Base-by-base conservation (phyloP, 2,329 filamentous ascomycete species). In the Cylindrodendrum hubeiense region DNA sequence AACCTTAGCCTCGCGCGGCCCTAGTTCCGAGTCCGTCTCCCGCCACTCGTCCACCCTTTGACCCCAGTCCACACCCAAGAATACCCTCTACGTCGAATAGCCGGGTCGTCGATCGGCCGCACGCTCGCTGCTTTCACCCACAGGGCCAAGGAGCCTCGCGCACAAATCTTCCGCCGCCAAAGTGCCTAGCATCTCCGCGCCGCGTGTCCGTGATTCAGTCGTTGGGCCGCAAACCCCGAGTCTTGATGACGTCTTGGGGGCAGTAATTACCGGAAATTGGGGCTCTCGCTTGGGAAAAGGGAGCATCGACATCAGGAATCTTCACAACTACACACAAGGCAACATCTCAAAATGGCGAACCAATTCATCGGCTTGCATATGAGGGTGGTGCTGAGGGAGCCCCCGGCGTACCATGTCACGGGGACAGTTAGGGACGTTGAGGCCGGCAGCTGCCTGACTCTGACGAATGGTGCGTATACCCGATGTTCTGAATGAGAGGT, bases 361-460 rank as follows among this genome's bases (percentile, higher is more conserved):
- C 85, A 89, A 75, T 94, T 95, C 77, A 89, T 93, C 74, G 93
- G 93, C 67, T 87, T 93, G 78, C 89, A 91, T 65, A 93, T 96
- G 80, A 82, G 89, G 65, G 90, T 96, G 74, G 91, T 90, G 37
- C 85, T 96, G 68, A 87, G 86, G 73, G 84, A 89, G 63, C 91
- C 91, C 56, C 85, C 87, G 3, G 87, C 88, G 65, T 87, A 87
- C 44, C 84, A 88, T 72, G 82, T 95, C 53, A 89, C 89, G 66
- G 93, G 93, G 55, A 87, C 88, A 22, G 91, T 97, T 37, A 87
- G 89, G 65, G 85, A 90, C 71, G 90, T 95, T 58, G 86, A 83
- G 64, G 81, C 91, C 66, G 90, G 91, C 26, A 86, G 89, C 75
- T 90, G 89, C 66, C 81, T 97, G 68, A 89, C 88, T 30, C 84